Conservation (phyloP, 768 basidiomycete species). For the Tremella fuciformis region DNA sequence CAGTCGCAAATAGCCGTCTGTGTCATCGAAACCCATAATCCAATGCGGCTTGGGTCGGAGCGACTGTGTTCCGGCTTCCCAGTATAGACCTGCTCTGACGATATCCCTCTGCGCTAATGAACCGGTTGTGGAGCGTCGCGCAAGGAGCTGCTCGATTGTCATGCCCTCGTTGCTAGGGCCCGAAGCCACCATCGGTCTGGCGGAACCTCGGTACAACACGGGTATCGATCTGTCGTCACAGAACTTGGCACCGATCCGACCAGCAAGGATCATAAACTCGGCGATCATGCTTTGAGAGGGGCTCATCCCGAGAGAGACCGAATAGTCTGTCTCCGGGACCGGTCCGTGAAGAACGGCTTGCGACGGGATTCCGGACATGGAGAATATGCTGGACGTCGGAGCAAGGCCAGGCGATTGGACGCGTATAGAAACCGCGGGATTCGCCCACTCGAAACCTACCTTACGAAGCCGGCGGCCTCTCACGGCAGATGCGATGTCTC, state of each 20-base stretch:
- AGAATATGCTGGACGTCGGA: background rate
- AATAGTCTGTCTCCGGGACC: constrained; percentile 22
- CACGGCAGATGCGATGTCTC: constrained; percentile 10
- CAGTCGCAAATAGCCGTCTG: constrained; percentile 71
- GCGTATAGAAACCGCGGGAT: background rate
- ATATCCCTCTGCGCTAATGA: constrained; percentile 52
- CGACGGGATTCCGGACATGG: background rate
- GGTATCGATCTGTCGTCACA: constrained; percentile 62
- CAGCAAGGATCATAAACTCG: constrained; percentile 79
- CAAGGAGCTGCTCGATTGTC: constrained; percentile 57
- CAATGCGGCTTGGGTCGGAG: constrained; percentile 62
- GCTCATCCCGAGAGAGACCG: background rate
- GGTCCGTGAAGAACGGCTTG: background rate
- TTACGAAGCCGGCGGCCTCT: background rate
- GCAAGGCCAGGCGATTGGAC: background rate
- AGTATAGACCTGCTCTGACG: constrained; percentile 45
- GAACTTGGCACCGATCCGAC: constrained; percentile 71
- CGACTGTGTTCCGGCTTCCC: background rate
- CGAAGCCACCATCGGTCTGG: constrained; percentile 39
- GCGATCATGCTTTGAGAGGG: constrained; percentile 57
- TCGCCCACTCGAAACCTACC: constrained; percentile 6
- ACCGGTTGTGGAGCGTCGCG: constrained; percentile 54
- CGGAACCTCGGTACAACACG: constrained; percentile 60
- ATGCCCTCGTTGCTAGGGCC: background rate
- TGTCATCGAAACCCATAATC: constrained; percentile 62